These are phyloP conservation scores for Fennellomyces sp. DNA, from an alignment of 371 early-diverging fungal genomes.

Conservation along the genomic window DNA sequence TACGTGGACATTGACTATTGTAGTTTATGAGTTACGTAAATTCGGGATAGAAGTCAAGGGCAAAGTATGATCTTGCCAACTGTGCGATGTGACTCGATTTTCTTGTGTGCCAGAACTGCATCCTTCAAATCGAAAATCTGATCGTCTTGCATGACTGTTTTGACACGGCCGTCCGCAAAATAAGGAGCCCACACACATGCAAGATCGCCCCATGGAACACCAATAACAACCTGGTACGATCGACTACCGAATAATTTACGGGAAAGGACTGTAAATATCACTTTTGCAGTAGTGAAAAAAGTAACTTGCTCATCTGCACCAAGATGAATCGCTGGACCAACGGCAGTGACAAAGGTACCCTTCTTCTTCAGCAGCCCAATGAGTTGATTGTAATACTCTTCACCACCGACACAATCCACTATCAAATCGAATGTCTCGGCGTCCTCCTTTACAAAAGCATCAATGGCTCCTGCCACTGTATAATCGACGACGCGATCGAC, in stretches of 20 bases:
- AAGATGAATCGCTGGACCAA: constrained; percentile 34
- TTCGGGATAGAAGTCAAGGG: too few relatives aligned
- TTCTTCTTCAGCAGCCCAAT: constrained; percentile 29
- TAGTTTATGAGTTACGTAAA: background rate
- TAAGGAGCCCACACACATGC: background rate
- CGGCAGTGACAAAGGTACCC: constrained; percentile 48
- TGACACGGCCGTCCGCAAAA: constrained; percentile 7
- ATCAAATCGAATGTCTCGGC: constrained; percentile 41
- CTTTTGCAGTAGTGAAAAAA: constrained; percentile 10
- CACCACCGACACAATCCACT: constrained; percentile 59
- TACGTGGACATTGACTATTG: too few relatives aligned
- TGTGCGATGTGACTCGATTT: constrained; percentile 38
- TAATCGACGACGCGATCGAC: constrained; percentile 68
- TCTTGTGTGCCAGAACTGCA: constrained; percentile 40
- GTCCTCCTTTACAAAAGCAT: constrained; percentile 14
- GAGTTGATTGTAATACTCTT: constrained; percentile 40
- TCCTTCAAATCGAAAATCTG: constrained; percentile 39
- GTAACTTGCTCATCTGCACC: constrained; percentile 23
- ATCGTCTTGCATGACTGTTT: constrained; percentile 9
- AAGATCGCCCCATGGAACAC: constrained; percentile 12
- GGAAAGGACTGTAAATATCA: background rate
- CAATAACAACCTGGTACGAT: constrained; percentile 8
- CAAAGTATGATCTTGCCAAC: constrained; percentile 60
- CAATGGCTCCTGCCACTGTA: constrained; percentile 32
- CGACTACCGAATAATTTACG: constrained; percentile 17